Base-by-base conservation (phyloP, 306 rosid species). In the Gynostemma pentaphyllum region DNA sequence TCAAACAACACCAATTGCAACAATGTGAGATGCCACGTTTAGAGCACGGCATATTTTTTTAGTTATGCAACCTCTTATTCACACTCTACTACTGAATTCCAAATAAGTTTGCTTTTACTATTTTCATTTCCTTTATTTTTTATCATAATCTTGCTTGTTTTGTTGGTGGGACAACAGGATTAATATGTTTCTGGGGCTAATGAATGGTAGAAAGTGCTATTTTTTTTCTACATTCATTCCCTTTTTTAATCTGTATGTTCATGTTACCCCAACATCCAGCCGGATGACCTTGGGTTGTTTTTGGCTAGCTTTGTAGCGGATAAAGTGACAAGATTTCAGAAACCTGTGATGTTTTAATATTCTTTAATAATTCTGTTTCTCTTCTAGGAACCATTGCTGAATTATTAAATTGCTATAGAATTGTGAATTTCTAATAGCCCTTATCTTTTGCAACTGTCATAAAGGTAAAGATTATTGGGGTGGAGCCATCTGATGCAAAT, bases 401-500 rank as follows among this genome's bases (percentile, higher is more conserved):
- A 30, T 7, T 57, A 2, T 51, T 57, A 36, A n/a, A 16, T 14
- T 10, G 23, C 19, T 19, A 5, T 21, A 0, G 64, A 36, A 21
- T 16, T 39, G 22, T 37, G 21, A 39, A 13, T 37, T 22, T 55
- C 44, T 55, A 32, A 30, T 16, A 3, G 36, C 2, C 26, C 36
- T 60, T 60, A 22, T 4, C 7, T 52, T 12, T 60, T 28, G 36
- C 45, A 41, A 65, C 51, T 66, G 23, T 40, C 70, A 23, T 67
- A 24, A 80, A 94, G 99, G 95, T 94, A 13, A 94, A 78, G 82
- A 83, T 94, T 55, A 86, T 94, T 64, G 97, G 97, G 63, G 99
- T 94, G 60, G 99, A 94, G 70, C 99, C 97, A 9, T 64, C 70
- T 36, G 99, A 94, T 71, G 97, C 99, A 29, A 94, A 94, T 82